These are phyloP conservation scores for Pueraria montana DNA, from an alignment of 306 rosid species.

Conservation along the genomic window DNA sequence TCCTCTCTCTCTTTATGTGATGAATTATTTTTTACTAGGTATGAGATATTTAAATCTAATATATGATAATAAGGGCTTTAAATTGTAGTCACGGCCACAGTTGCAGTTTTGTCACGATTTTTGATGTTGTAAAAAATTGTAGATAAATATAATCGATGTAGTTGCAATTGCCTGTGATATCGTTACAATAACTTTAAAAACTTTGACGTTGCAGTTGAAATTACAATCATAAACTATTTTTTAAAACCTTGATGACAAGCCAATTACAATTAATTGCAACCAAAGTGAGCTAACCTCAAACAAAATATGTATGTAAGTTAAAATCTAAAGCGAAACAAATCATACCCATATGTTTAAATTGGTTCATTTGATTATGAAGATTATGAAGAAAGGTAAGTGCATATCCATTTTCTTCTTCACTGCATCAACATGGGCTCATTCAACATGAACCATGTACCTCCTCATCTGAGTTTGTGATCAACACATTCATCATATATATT, in stretches of 20 bases:
- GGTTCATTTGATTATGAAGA: not conserved
- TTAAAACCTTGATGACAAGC: too few species aligned
- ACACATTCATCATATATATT: not conserved
- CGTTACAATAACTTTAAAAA: too few species aligned
- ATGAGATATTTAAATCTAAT: not conserved
- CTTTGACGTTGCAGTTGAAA: too few species aligned
- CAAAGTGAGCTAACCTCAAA: not conserved
- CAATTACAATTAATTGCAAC: not conserved
- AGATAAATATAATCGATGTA: too few species aligned
- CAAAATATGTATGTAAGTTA: not conserved
- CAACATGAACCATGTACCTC: not conserved
- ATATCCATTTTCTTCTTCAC: too few species aligned
- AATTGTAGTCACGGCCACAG: too few species aligned
- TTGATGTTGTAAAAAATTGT: not conserved
- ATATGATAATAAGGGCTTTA: not conserved
- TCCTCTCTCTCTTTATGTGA: not conserved
- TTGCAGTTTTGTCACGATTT: not conserved
- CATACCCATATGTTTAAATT: not conserved
- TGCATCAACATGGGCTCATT: not conserved
- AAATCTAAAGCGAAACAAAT: not conserved
- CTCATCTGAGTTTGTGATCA: not conserved
- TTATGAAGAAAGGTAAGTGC: not conserved
- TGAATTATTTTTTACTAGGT: conserved; percentile 9
- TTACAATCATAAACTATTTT: too few species aligned
- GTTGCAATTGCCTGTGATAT: too few species aligned